Conservation (phyloP, 2,329 filamentous ascomycete species). For the Hymenoscyphus occultus region DNA sequence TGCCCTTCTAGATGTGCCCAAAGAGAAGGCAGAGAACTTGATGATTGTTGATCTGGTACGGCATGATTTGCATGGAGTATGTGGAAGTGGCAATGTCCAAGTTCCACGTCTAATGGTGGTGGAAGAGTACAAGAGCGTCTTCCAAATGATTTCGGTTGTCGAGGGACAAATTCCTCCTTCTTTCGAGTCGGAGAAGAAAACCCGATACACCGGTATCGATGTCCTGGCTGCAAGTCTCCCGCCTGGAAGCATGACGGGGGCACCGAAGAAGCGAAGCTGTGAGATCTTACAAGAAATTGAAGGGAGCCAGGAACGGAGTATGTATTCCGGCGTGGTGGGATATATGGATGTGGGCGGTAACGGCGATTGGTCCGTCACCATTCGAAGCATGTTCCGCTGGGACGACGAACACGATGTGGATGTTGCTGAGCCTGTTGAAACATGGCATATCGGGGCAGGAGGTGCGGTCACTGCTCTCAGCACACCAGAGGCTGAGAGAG, state of each 20-base stretch:
- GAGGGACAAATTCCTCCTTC: conserved; percentile 58
- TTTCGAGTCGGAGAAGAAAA: conserved; percentile 18
- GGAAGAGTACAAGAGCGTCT: conserved; percentile 88
- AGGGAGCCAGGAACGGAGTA: conserved; percentile 55
- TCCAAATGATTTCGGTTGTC: conserved; percentile 86
- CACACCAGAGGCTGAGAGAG: conserved; percentile 74
- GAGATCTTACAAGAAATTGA: conserved; percentile 75
- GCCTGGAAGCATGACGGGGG: conserved; percentile 94
- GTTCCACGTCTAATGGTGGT: conserved; percentile 80
- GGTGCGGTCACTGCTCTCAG: conserved; percentile 87
- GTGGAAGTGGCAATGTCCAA: conserved; percentile 67
- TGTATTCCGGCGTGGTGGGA: conserved; percentile 87
- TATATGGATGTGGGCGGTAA: conserved; percentile 84
- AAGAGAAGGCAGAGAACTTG: conserved; percentile 92
- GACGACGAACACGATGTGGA: conserved; percentile 51
- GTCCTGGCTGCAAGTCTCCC: conserved; percentile 76
- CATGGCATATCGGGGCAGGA: conserved; percentile 84
- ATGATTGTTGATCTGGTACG: conserved; percentile 98
- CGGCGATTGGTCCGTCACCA: conserved; percentile 89
- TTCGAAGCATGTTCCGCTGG: conserved; percentile 76
- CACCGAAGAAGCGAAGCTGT: conserved; percentile 89
- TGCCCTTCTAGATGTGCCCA: conserved; percentile 70
- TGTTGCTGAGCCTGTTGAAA: conserved; percentile 44
- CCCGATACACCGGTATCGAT: conserved; percentile 61
- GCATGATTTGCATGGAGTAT: conserved; percentile 86